phyloP scores from a whole-genome alignment of 169 alveolate species.

The Cyclospora cayetanensis region DNA sequence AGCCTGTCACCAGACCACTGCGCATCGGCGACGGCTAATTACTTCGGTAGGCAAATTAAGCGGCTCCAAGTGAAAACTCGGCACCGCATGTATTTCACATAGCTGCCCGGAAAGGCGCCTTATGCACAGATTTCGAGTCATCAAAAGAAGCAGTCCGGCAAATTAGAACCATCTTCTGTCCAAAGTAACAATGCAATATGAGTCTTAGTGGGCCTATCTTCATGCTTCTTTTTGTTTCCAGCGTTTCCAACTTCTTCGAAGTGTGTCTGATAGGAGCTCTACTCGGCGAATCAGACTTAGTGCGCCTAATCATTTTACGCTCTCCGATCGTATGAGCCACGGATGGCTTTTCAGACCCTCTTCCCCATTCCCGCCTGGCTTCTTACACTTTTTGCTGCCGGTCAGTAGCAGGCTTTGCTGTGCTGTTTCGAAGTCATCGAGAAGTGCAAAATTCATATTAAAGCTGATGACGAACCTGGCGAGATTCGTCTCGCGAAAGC shows the following conservation, averaged over 20 bases:
- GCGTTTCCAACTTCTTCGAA: not conserved
- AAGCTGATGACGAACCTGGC: not conserved
- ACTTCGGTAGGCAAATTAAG: not conserved
- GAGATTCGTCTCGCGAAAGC: not conserved
- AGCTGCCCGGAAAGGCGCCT: not conserved
- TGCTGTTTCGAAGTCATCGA: not conserved
- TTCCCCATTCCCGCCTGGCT: not conserved
- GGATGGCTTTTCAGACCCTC: not conserved
- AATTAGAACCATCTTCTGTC: not conserved
- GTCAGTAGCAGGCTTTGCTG: not conserved
- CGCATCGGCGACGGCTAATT: constrained; percentile 1
- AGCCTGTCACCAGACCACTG: constrained; percentile 11
- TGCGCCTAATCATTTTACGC: not conserved
- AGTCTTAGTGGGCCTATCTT: not conserved
- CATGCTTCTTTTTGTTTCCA: not conserved
- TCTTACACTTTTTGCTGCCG: not conserved
- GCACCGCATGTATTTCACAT: not conserved
- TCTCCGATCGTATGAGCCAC: not conserved
- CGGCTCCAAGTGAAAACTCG: not conserved
- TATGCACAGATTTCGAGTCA: not conserved
- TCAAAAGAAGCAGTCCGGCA: not conserved
- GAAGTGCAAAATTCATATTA: not conserved
- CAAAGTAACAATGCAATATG: not conserved
- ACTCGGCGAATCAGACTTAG: not conserved
- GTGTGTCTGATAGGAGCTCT: not conserved